Base-by-base conservation (phyloP, 345 rosid genomes). In the Abelmoschus esculentus region DNA sequence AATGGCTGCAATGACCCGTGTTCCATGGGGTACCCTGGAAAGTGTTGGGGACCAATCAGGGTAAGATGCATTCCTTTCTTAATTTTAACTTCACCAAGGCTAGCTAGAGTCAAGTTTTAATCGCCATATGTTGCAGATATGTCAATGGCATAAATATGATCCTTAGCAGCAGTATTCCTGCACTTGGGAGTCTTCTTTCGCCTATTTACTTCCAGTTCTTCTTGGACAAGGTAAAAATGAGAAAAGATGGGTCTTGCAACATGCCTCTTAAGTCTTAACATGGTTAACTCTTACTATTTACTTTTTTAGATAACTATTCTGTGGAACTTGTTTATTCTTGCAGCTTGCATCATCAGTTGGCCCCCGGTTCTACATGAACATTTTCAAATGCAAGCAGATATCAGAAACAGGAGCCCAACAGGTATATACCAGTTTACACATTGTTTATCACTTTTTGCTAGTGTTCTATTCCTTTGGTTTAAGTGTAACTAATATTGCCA, bases 381-480 rank as follows among this genome's bases (percentile, higher is more conserved):
- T 95, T 63, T 95, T 95, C 86, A 91, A 91, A 82, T 95, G 99
- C 87, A 95, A 85, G 77, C 93, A 91, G 42, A 83, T 95, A 81
- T 95, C 99, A 47, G 98, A 95, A 79, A 91, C 99, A 69, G 99
- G 98, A 84, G 97, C 99, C 67, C 97, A 95, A 74, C 98, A 95
- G 77, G 99, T 95, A 64, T 28, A 28, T 55, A 62, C 42, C 44
- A 40, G 44, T 40, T 38, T 38, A 6, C 32, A 56, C 49, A 67
- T 76, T 15, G 18, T 50, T 50, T 17, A 57, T 15, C 62, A 34
- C 18, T 50, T 61, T n/a, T 58, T 4, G 14, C 42, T 15, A 47
- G n/a, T 47, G 52, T 14, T 47, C 52, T 47, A 3, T 26, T 52
- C 38, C 29, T 66, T 52, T 14, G 22, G 18, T 46, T 46, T 65